These are phyloP conservation scores for Pseudotulostoma volvatum DNA, from an alignment of 495 filamentous ascomycete genomes.

Conservation along the genomic window DNA sequence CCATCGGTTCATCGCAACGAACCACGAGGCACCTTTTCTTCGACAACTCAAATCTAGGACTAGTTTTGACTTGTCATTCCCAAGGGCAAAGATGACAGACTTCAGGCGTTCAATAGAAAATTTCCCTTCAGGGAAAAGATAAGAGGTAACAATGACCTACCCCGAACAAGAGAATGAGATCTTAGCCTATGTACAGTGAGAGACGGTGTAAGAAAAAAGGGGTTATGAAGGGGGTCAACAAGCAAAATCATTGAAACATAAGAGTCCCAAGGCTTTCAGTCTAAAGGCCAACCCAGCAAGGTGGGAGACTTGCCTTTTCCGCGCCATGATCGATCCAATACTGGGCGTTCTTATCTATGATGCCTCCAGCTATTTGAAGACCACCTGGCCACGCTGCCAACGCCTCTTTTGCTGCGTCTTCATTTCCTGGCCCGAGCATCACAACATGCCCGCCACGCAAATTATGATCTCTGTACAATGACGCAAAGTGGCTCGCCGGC, in stretches of 20 bases:
- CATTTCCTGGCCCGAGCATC: constrained; percentile 82
- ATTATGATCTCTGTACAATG: constrained; percentile 55
- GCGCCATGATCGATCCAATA: constrained; percentile 80
- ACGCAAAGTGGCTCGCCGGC: constrained; percentile 62
- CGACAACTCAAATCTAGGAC: constrained; percentile 93
- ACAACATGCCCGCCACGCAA: constrained; percentile 82
- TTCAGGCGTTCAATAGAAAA: constrained; percentile 63
- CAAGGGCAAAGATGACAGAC: constrained; percentile 51
- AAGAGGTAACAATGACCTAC: constrained; percentile 82
- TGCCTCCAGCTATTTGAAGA: constrained; percentile 82
- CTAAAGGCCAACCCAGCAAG: background rate
- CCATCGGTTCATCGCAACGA: constrained; percentile 97
- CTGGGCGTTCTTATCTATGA: constrained; percentile 66
- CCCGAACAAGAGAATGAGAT: constrained; percentile 7
- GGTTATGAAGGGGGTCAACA: background rate
- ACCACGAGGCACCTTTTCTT: constrained; percentile 56
- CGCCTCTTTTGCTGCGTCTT: constrained; percentile 60
- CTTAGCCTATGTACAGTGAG: constrained; percentile 6
- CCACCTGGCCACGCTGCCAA: constrained; percentile 56
- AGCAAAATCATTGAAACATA: background rate
- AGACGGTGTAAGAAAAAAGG: background rate
- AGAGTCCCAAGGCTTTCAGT: background rate
- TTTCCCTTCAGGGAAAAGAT: constrained; percentile 65
- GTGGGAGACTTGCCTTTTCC: constrained; percentile 51
- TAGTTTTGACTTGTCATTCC: constrained; percentile 58